phyloP scores from a whole-genome alignment of 495 filamentous ascomycete genomes.

The Penicillium pancosmium region DNA sequence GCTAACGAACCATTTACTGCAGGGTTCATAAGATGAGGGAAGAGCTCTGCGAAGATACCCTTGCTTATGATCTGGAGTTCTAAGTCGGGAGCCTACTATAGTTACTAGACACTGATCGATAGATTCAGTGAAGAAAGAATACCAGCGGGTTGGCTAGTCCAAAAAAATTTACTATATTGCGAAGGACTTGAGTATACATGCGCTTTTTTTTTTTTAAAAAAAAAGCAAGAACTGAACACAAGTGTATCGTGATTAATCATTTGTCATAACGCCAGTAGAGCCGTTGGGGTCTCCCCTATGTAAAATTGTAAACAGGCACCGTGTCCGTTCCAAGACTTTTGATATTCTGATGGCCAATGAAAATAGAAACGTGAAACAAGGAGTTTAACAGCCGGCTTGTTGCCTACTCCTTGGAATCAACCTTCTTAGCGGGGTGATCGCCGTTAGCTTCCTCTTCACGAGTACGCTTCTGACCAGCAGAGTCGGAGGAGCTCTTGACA shows the following conservation, averaged over 20 bases:
- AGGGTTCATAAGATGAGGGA: constrained; percentile 47
- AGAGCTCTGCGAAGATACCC: constrained; percentile 47
- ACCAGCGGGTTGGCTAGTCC: too few relatives aligned
- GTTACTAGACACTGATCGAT: too few relatives aligned
- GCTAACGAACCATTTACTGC: not conserved
- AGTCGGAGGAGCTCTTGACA: constrained; percentile 42
- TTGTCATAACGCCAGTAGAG: not conserved
- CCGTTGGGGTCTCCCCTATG: constrained; percentile 16
- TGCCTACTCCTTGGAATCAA: constrained; percentile 49
- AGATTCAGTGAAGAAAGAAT: too few relatives aligned
- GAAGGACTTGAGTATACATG: too few relatives aligned
- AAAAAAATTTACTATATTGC: too few relatives aligned
- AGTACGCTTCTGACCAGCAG: constrained; percentile 49
- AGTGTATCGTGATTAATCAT: constrained; percentile 1
- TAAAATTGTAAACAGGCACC: constrained; percentile 15
- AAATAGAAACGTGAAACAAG: constrained; percentile 21
- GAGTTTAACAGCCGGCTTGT: constrained; percentile 4
- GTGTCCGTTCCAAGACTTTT: constrained; percentile 33
- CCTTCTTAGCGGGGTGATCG: constrained; percentile 51
- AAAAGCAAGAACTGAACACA: constrained; percentile 12
- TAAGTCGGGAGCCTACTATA: constrained; percentile 4
- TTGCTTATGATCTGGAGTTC: constrained; percentile 51
- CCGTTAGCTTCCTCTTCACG: constrained; percentile 46
- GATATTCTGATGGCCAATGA: constrained; percentile 20
- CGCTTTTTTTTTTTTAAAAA: constrained; percentile 4